These are phyloP conservation scores for Dissophora ornata DNA, from an alignment of 192 early-diverging fungal genomes.

Conservation along the genomic window DNA sequence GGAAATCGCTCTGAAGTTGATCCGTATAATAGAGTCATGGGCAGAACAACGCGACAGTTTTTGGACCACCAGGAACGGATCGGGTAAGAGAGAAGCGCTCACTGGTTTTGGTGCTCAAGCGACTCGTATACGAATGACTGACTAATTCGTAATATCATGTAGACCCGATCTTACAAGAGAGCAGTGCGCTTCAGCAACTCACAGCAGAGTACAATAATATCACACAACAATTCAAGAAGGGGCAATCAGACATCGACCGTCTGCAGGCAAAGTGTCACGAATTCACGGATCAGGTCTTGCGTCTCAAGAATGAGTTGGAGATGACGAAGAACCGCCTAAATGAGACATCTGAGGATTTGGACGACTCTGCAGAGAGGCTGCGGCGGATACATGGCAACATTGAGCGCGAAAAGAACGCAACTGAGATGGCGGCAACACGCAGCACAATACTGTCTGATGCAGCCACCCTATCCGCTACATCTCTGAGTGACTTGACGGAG, in stretches of 20 bases:
- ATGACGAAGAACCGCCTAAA: constrained; percentile 24
- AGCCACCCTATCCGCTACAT: neutral
- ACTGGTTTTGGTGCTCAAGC: too few relatives aligned
- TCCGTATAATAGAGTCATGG: constrained; percentile 18
- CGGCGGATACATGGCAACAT: constrained; percentile 12
- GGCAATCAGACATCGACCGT: constrained; percentile 22
- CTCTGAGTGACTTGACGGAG: constrained; percentile 26
- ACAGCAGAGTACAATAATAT: constrained; percentile 2
- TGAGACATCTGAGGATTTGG: constrained; percentile 10
- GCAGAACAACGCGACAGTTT: constrained; percentile 14
- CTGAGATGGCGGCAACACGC: neutral
- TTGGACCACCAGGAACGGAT: neutral
- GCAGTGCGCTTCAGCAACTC: constrained; percentile 11
- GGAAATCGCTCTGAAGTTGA: constrained; percentile 20
- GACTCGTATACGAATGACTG: too few relatives aligned
- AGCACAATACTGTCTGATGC: neutral
- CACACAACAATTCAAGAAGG: constrained; percentile 17
- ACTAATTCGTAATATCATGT: neutral
- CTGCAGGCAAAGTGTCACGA: constrained; percentile 29
- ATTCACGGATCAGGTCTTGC: constrained; percentile 20
- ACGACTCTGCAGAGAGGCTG: constrained; percentile 14
- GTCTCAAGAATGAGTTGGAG: constrained; percentile 31
- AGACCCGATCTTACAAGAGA: constrained; percentile 7
- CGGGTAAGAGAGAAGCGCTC: too few relatives aligned
- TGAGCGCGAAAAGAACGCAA: constrained; percentile 12